These are phyloP conservation scores for Exobasidium cylindrosporum DNA, from an alignment of 1,284 basidiomycete genomes.

Conservation along the genomic window DNA sequence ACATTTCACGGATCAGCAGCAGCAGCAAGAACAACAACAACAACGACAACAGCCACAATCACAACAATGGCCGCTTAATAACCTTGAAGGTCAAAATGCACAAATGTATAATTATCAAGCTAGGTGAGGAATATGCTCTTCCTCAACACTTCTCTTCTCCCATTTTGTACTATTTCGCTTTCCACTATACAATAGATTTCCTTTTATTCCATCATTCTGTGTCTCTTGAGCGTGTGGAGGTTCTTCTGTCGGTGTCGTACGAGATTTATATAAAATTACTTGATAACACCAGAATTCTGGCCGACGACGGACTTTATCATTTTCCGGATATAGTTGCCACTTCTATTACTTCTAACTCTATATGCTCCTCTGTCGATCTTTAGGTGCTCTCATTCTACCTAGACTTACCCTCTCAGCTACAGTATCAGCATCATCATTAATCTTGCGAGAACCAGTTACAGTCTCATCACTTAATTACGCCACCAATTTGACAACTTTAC, in stretches of 20 bases:
- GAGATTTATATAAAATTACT: no score
- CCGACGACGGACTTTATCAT: no score
- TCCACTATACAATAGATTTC: no score
- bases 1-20: neutral
- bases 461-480: neutral
- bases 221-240: no score
- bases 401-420: neutral
- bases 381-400: neutral
- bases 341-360: neutral
- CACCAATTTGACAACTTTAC: neutral
- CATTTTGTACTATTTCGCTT: no score
- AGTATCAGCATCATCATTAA: neutral
- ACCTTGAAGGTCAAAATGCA: neutral
- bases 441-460: neutral
- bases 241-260: no score
- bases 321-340: no score
- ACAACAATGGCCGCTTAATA: conserved; percentile 17
- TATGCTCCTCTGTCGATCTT: neutral
- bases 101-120: neutral
- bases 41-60: conserved; percentile 1
- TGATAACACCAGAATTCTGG: no score
- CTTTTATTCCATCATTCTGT: no score
- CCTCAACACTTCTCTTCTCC: no score
- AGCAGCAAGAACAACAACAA: conserved; percentile 12
- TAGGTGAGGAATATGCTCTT: no score